Conservation (phyloP, 2,329 filamentous ascomycete species). For the Penicillium sp. region DNA sequence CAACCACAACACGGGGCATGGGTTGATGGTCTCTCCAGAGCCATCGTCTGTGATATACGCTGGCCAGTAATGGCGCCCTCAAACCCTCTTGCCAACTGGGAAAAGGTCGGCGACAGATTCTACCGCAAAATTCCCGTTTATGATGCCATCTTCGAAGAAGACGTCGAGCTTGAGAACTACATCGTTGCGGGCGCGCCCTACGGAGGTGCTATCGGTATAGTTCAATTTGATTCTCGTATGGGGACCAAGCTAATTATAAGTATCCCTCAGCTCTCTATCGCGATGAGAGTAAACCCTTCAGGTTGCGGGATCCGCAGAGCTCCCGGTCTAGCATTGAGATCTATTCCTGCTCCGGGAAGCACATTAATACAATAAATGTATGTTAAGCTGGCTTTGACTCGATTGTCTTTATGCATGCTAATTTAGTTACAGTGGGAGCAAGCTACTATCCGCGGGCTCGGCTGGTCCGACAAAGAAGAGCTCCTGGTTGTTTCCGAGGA, state of each 20-base stretch:
- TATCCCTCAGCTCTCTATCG: conserved; percentile 66
- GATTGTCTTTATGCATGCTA: neutral
- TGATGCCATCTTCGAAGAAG: conserved; percentile 85
- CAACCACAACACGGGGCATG: conserved; percentile 19
- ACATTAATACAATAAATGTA: conserved; percentile 71
- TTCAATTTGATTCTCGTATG: neutral
- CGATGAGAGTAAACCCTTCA: conserved; percentile 77
- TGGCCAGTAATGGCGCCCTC: conserved; percentile 41
- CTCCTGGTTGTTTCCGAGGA: conserved; percentile 83
- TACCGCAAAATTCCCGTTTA: conserved; percentile 95
- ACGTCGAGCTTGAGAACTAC: conserved; percentile 93
- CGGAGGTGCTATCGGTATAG: conserved; percentile 83
- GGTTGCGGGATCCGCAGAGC: conserved; percentile 66
- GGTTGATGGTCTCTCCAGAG: conserved; percentile 12
- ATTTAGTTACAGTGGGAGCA: conserved; percentile 67
- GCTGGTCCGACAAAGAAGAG: conserved; percentile 95
- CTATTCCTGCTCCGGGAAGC: conserved; percentile 87
- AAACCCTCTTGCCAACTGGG: conserved; percentile 83
- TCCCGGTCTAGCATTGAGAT: conserved; percentile 85
- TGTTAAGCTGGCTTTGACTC: conserved; percentile 11
- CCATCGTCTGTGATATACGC: conserved; percentile 9
- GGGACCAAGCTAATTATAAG: neutral
- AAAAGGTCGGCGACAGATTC: conserved; percentile 85
- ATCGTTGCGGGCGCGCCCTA: conserved; percentile 87
- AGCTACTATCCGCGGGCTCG: conserved; percentile 77